Conservation (phyloP, 2,329 filamentous ascomycete species). For the Fusarium nygamai region DNA sequence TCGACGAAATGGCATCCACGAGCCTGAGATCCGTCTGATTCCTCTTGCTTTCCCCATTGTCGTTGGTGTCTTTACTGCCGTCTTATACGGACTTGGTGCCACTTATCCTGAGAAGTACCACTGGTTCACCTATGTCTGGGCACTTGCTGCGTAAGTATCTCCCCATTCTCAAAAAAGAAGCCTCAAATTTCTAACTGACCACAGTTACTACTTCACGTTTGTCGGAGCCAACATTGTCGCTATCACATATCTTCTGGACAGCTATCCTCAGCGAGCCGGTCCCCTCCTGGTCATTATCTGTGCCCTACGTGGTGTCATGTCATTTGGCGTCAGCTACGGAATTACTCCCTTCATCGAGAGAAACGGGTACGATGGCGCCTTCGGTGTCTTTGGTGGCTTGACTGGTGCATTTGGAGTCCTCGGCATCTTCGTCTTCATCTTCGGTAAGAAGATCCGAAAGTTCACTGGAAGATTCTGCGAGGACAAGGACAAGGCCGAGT, state of each 20-base stretch:
- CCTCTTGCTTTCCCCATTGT: conserved; percentile 34
- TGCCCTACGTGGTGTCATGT: conserved; percentile 34
- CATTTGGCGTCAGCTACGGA: conserved; percentile 35
- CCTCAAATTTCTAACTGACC: neutral
- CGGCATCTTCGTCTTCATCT: conserved; percentile 12
- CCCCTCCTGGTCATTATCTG: conserved; percentile 37
- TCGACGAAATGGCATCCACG: conserved; percentile 31
- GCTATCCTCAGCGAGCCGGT: conserved; percentile 34
- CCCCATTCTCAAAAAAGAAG: neutral
- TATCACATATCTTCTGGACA: conserved; percentile 37
- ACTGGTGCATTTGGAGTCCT: conserved; percentile 16
- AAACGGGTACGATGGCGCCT: conserved; percentile 13
- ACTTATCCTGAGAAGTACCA: conserved; percentile 13
- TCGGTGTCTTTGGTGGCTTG: conserved; percentile 5
- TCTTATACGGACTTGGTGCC: conserved; percentile 9
- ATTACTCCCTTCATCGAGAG: conserved; percentile 30
- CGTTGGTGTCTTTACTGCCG: conserved; percentile 18
- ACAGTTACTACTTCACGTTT: conserved; percentile 7
- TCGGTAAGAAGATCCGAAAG: conserved; percentile 13
- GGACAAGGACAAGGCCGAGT: conserved; percentile 19
- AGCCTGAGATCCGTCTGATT: conserved; percentile 33
- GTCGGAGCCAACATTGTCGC: conserved; percentile 36
- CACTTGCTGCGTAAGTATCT: conserved; percentile 7
- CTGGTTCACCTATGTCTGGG: conserved; percentile 21
- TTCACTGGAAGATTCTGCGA: neutral